Conservation (phyloP, 345 rosid genomes). For the Brassica carinata region DNA sequence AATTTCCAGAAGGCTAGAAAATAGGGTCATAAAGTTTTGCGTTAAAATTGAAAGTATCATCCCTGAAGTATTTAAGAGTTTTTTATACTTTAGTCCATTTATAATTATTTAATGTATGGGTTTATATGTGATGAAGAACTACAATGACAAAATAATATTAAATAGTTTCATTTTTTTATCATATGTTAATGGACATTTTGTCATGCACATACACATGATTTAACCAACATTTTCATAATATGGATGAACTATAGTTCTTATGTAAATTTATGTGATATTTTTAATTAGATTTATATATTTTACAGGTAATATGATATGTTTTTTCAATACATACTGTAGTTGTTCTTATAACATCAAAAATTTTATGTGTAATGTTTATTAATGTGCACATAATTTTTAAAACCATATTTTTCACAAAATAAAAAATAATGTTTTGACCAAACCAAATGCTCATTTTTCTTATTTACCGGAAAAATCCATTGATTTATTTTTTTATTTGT, state of each 20-base stretch:
- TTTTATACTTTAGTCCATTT: neutral
- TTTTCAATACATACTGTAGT: neutral
- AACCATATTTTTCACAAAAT: neutral
- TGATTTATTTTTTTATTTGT: neutral
- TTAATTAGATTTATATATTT: neutral
- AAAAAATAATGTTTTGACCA: neutral
- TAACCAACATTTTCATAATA: neutral
- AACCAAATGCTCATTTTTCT: neutral
- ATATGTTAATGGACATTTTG: neutral
- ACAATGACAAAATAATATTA: neutral
- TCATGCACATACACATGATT: neutral
- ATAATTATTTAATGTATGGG: neutral
- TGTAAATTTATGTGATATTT: neutral
- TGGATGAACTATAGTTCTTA: neutral
- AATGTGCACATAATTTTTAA: neutral
- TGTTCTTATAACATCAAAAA: neutral
- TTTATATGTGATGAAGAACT: neutral
- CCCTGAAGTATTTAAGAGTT: neutral
- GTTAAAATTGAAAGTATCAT: neutral
- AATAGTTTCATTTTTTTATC: neutral
- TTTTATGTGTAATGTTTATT: neutral
- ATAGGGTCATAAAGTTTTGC: neutral
- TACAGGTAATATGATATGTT: neutral
- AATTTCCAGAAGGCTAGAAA: neutral
- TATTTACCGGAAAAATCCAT: neutral